Base-by-base conservation (phyloP, 2,329 filamentous ascomycete genomes). In the Hypoxylon sp. region DNA sequence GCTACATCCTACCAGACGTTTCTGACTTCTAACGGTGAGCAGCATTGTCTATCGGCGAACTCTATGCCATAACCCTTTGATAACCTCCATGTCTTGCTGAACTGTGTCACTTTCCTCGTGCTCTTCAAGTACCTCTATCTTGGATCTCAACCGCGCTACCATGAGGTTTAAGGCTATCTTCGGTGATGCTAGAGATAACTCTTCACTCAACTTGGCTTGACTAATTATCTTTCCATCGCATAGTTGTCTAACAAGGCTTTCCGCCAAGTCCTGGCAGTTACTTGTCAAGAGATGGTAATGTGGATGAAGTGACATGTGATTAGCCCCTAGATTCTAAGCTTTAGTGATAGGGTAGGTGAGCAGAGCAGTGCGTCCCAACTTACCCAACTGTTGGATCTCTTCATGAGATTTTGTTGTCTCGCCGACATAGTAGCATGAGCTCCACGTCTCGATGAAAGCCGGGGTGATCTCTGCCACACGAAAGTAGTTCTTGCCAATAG, bases 251-350 rank as follows among this genome's bases (percentile, higher is more conserved):
- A 79, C 76, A 1, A 79, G 73, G 14, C 63, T 73, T 64, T 79
- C 78, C 2, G 74, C 77, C 61, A 79, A 50, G 57, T 78, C 73
- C 61, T 79, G 77, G 46, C 77, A 79, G 64, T 79, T 79, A 58
- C 73, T 78, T 30, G 73, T 72, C 6, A 79, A 66, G 8, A 79
- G 69, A 22, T 77, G 73, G 49, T 79, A 79, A 27, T 74, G 74
- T 11, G 77, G 78, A 42, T 79, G 72, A n/a, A 74, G 58, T 6
- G 71, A 53, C 68, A 78, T 76, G 55, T 76, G 76, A 7, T 69
- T 65, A 7, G 60, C 60, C n/a, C 75, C 76, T 78, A 56, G n/a
- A 48, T 2, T 30, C 17, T 33, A 3, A 37, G 33, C 33, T n/a
- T 50, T 22, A 60, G 61, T 46, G 31, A 35, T n/a, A 40, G 48